These are phyloP conservation scores for Dendryphion nanum DNA, from an alignment of 2,329 filamentous ascomycete genomes.

Conservation along the genomic window DNA sequence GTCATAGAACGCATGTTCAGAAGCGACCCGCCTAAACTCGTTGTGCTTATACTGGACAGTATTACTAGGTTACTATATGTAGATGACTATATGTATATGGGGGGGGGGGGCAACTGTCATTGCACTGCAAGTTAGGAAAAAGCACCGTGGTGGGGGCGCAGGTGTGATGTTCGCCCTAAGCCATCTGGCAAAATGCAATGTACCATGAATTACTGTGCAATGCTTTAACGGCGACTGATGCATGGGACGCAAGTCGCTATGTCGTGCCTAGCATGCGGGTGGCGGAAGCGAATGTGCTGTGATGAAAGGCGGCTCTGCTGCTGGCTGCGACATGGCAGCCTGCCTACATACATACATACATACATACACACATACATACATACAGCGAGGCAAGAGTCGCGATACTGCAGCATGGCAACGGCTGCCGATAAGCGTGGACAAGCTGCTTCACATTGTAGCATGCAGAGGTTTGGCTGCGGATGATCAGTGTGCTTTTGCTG, in stretches of 20 bases:
- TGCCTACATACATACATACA: too few relatives aligned
- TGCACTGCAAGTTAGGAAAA: neutral
- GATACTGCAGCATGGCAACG: too few relatives aligned
- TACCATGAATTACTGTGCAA: conserved; percentile 24
- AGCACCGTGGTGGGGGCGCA: conserved; percentile 6
- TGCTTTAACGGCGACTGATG: conserved; percentile 25
- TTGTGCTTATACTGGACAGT: conserved; percentile 2
- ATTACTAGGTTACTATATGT: too few relatives aligned
- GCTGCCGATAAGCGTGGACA: too few relatives aligned
- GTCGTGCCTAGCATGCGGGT: conserved; percentile 35
- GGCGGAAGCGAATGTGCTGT: conserved; percentile 25
- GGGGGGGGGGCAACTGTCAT: too few relatives aligned
- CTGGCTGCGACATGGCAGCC: conserved; percentile 21
- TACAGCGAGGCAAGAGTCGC: too few relatives aligned
- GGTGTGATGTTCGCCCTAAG: conserved; percentile 20
- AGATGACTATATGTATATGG: too few relatives aligned
- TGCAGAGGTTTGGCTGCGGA: too few relatives aligned
- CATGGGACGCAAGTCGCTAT: conserved; percentile 33
- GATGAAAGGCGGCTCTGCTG: conserved; percentile 27
- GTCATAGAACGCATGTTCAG: conserved; percentile 31
- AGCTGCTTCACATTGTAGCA: too few relatives aligned
- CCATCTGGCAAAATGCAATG: conserved; percentile 28
- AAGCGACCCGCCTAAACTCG: too few relatives aligned
- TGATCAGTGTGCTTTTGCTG: too few relatives aligned
- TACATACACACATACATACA: too few relatives aligned